Evolutionary conservation across 495 filamentous ascomycete species (phyloP).

Genomic region (Penicillium taxi): DNA sequence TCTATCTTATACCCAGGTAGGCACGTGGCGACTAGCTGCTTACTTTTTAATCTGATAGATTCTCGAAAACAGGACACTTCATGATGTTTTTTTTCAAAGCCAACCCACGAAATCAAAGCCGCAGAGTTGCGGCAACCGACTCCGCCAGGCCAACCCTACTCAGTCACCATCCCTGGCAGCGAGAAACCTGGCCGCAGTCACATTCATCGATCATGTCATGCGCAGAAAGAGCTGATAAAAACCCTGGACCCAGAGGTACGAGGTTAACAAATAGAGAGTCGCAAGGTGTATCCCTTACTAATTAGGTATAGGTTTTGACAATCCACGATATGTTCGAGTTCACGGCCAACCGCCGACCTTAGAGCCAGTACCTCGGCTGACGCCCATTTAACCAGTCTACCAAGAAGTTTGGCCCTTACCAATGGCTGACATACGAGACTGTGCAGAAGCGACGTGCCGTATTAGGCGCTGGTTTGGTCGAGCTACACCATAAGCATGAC

Average conservation of each 20-base stretch:
- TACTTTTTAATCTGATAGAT: too few species aligned
- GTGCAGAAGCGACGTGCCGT: conserved; percentile 73
- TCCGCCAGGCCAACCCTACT: conserved; percentile 40
- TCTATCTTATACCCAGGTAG: too few species aligned
- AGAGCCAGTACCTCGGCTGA: conserved; percentile 64
- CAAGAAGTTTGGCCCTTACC: conserved; percentile 68
- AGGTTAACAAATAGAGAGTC: not conserved
- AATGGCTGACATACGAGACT: conserved; percentile 77
- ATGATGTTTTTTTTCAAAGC: conserved; percentile 39
- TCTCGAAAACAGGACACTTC: too few species aligned
- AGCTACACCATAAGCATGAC: conserved; percentile 66
- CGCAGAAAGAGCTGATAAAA: conserved; percentile 59
- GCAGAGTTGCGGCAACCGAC: conserved; percentile 36
- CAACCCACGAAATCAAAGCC: conserved; percentile 34
- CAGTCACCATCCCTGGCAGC: conserved; percentile 65
- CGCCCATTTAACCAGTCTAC: conserved; percentile 70
- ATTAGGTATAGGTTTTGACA: conserved; percentile 47
- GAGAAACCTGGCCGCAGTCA: conserved; percentile 62
- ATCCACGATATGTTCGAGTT: conserved; percentile 77
- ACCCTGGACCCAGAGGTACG: conserved; percentile 66
- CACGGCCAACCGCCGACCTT: conserved; percentile 52
- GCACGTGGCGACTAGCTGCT: too few species aligned
- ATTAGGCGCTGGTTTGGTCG: conserved; percentile 78
- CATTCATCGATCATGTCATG: conserved; percentile 78
- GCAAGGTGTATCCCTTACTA: not conserved